Evolutionary conservation across 345 rosid genomes (phyloP), one percentile per base, ranked within the genome.

Genomic region (Aurinia saxatilis): DNA sequence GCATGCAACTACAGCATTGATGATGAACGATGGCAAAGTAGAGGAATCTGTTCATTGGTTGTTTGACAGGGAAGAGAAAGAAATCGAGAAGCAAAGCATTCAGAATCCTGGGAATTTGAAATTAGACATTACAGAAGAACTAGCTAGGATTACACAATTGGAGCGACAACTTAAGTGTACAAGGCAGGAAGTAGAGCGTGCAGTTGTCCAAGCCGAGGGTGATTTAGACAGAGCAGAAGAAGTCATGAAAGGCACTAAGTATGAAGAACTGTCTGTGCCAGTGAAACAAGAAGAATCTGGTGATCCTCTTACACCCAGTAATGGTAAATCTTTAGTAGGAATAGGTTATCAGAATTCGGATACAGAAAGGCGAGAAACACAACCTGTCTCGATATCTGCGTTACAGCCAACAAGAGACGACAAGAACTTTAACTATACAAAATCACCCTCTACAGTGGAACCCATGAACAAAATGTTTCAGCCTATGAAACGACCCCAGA

Each of bases 31-130:
- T 66, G 97, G 95, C 12, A 85, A 80, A 61, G 81, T 90, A 65
- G 97, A 90, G 75, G 86, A 90, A 65, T 90, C 97, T 46, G 84
- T 90, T 40, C 68, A 83, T 10, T 90, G 97, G 95, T 71, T 85
- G 31, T 84, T 90, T 58, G 97, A 90, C 59, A 90, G 67, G 50
- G 74, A 74, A 35, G 97, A 83, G 75, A 89, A 87, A 58, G 87
- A 77, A 49, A 74, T 71, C 37, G 63, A 77, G 61, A 75, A 47
- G 63, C 84, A 79, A 54, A 74, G 72, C 31, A 66, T 68, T 29
- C 60, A 76, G 60, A 71, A 29, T 50, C 63, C 65, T 56, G 79
- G 78, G 60, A 85, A 77, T 72, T 73, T 85, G 80, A 90, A 87
- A 75, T 84, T 90, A 51, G 91, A 90, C 42, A 87, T 90, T 63